Percentiles rank a stretch among this genome's conserved stretches.
Conservation (phyloP, 306 rosid genomes). For the Crotalaria pallida region DNA sequence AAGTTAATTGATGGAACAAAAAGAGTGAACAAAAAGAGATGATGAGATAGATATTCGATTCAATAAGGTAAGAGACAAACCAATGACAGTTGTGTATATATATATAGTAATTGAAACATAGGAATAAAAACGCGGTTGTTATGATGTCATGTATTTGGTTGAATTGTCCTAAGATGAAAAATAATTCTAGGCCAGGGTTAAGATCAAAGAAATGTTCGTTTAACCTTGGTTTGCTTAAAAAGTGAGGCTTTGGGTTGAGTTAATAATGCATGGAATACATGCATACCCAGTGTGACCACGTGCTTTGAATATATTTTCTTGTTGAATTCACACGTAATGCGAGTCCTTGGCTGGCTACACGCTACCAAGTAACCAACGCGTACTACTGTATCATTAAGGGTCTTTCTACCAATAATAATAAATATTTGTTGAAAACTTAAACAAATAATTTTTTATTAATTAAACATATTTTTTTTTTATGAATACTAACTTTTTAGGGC, state of each 20-base stretch:
- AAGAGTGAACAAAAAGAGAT: background rate
- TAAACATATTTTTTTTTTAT: too few species aligned
- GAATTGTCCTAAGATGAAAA: conserved; percentile 1
- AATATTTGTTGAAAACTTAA: too few species aligned
- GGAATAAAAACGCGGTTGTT: conserved; percentile 38
- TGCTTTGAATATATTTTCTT: conserved; percentile 27
- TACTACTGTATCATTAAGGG: too few species aligned
- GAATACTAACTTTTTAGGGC: too few species aligned
- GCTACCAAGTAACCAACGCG: background rate
- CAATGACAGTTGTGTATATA: background rate
- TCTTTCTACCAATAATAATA: too few species aligned
- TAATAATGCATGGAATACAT: background rate
- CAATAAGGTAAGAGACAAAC: background rate
- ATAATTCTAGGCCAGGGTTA: too few species aligned
- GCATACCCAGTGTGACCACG: conserved; percentile 35
- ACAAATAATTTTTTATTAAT: too few species aligned
- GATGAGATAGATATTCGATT: background rate
- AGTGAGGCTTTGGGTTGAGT: conserved; percentile 13
- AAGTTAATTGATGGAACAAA: background rate
- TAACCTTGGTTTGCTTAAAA: conserved; percentile 16
- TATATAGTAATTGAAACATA: conserved; percentile 2
- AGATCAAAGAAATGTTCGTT: background rate
- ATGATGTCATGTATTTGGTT: conserved; percentile 11
- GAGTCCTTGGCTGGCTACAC: conserved; percentile 10
- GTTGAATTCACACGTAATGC: background rate